Evolutionary conservation across 345 rosid species (phyloP), one percentile per base, ranked within the genome.

Genomic region (Eucalyptus regnans): DNA sequence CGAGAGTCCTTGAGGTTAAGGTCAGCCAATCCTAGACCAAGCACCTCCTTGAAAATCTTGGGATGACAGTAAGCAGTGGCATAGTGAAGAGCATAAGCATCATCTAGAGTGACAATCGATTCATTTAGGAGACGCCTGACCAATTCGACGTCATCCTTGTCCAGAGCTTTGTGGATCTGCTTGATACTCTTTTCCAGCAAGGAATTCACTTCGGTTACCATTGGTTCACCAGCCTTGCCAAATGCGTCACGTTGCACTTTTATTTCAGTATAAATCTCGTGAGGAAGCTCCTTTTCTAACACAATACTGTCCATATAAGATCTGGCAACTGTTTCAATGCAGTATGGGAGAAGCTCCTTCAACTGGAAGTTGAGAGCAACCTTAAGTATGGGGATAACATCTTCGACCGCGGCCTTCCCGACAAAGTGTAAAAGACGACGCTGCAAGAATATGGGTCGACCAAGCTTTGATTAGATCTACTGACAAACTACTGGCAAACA

Each of bases 31-130:
- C 88, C 89, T 20, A 92, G 91, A 84, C 83, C 50, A 4, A 94
- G 93, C 54, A 94, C 88, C 71, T 90, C 94, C 86, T 90, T 91
- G 68, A 93, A 85, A 62, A 92, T 88, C 90, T 94, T 94, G 22
- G 93, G 92, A 76, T 94, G 93, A 49, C 93, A 94, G 86, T 92
- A 91, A 37, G 95, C 94, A 31, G 89, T 87, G 37, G 95, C 95
- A 87, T 94, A 94, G 91, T 94, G 95, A 51, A 94, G 93, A 18
- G 94, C 95, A 87, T 50, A 88, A 43, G 93, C 94, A 60, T 86
- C 89, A 81, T 94, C 89, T 56, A 94, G 85, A 43, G 93, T 88
- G 56, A 93, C 86, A 14, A 41, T 52, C 10, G 93, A 90, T 89
- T 94, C 95, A 2, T 31, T 52, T 27, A 94, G 87, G 29, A 93